A percentile compares a stretch with the other conserved stretches of the same genome.
Evolutionary conservation across 306 rosid species (phyloP).

Genomic region (Quercus variabilis): DNA sequence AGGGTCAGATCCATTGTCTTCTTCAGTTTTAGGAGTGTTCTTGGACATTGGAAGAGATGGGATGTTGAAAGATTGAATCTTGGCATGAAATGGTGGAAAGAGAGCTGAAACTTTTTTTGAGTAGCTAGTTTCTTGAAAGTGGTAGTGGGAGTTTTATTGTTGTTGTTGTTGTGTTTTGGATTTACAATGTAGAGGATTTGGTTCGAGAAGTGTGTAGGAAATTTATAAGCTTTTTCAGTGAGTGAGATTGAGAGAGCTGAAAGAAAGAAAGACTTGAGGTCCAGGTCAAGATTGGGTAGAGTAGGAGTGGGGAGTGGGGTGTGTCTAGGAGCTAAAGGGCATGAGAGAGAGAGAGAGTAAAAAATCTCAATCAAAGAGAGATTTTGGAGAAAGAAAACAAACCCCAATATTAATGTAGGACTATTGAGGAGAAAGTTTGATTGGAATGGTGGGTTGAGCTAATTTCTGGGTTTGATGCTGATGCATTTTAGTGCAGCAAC

Average conservation of each 20-base stretch:
- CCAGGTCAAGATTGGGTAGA: neutral
- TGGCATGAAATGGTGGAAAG: slow-evolving; percentile 3
- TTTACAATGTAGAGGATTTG: too few relatives aligned
- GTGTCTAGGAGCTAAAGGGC: too few relatives aligned
- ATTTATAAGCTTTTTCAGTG: too few relatives aligned
- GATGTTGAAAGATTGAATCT: neutral
- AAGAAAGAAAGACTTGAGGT: neutral
- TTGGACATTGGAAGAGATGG: slow-evolving; percentile 45
- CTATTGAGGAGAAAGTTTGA: neutral
- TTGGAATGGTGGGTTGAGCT: neutral
- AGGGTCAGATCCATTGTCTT: slow-evolving; percentile 32
- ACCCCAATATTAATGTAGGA: neutral
- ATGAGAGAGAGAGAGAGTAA: too few relatives aligned
- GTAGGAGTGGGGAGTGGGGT: too few relatives aligned
- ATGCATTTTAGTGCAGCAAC: too few relatives aligned
- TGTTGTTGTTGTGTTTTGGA: too few relatives aligned
- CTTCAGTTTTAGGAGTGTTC: slow-evolving; percentile 15
- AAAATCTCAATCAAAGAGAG: neutral
- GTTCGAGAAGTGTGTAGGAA: too few relatives aligned
- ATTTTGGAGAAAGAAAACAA: neutral
- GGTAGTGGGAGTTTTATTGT: too few relatives aligned
- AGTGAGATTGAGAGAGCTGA: too few relatives aligned
- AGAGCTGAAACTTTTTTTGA: neutral
- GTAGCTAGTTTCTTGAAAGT: too few relatives aligned
- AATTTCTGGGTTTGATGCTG: neutral